Conservation (phyloP, 2,329 filamentous ascomycete species). For the Macrophomina phaseolina region DNA sequence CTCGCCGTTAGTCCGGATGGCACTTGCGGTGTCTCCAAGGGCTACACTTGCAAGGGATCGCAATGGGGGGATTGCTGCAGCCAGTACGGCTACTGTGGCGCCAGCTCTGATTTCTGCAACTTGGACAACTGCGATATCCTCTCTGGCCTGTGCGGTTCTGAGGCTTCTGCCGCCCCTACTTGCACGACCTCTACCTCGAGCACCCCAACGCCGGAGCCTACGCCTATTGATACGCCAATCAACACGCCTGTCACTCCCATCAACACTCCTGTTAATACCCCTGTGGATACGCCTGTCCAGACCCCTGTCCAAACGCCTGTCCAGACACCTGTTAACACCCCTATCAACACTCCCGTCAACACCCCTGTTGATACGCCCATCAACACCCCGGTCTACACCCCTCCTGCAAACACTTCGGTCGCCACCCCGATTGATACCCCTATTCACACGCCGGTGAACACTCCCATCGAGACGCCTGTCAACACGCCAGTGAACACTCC, state of each 20-base stretch:
- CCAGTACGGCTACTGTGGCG: conserved; percentile 31
- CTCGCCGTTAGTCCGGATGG: conserved; percentile 31
- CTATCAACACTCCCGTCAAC: neutral
- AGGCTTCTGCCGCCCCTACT: neutral
- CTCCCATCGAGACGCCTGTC: neutral
- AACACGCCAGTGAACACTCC: conserved; percentile 1
- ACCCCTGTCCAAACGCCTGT: neutral
- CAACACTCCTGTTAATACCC: neutral
- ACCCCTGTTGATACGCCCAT: conserved; percentile 1
- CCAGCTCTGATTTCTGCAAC: neutral
- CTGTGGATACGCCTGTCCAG: neutral
- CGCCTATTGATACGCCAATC: neutral
- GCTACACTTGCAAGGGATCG: conserved; percentile 31
- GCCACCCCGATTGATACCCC: neutral
- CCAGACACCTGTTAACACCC: neutral
- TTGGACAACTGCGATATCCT: conserved; percentile 10
- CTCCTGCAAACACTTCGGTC: neutral
- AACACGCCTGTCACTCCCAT: neutral
- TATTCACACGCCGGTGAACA: neutral
- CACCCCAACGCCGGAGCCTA: neutral
- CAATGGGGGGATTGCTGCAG: conserved; percentile 25
- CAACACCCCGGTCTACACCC: conserved; percentile 1
- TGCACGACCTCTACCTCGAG: conserved; percentile 14
- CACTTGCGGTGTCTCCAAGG: conserved; percentile 23
- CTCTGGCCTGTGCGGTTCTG: conserved; percentile 1